phyloP scores from a whole-genome alignment of 331 rosid species.

The Saraca asoca region DNA sequence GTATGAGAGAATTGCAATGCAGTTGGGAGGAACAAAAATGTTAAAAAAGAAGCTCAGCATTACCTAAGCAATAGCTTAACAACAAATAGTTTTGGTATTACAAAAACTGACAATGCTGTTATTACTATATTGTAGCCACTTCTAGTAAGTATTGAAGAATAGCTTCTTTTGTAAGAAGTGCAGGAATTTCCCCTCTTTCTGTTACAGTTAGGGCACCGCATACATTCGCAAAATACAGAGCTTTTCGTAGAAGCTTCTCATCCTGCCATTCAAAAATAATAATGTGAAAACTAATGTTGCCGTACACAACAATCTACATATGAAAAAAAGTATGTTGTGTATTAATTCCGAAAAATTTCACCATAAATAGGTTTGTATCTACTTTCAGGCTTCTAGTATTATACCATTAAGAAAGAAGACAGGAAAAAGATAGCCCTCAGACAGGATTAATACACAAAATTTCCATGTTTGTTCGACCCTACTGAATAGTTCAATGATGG shows the following conservation, averaged over 20 bases:
- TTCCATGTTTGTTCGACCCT: no score
- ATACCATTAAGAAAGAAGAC: no score
- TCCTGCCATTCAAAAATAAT: slow-evolving; percentile 46
- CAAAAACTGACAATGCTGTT: background rate
- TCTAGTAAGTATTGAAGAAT: slow-evolving; percentile 53
- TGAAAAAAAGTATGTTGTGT: no score
- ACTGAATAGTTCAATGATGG: no score
- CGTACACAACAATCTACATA: no score
- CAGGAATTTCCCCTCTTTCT: slow-evolving; percentile 84
- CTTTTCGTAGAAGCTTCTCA: slow-evolving; percentile 60
- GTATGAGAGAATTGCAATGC: no score
- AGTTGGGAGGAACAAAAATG: background rate
- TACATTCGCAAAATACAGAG: slow-evolving; percentile 69
- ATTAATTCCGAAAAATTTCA: no score
- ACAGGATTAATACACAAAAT: no score
- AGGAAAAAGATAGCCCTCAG: no score
- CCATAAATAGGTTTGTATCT: no score
- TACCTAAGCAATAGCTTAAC: slow-evolving; percentile 6
- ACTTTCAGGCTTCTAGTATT: no score
- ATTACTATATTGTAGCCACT: slow-evolving; percentile 14
- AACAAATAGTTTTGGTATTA: slow-evolving; percentile 32
- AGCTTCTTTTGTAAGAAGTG: slow-evolving; percentile 71
- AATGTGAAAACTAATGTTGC: no score
- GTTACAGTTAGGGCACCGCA: slow-evolving; percentile 86
- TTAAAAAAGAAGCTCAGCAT: slow-evolving; percentile 27